Percentiles rank a stretch among this genome's conserved stretches.
phyloP scores from a whole-genome alignment of 1,284 basidiomycete genomes.

The Trichosporon faecale region DNA sequence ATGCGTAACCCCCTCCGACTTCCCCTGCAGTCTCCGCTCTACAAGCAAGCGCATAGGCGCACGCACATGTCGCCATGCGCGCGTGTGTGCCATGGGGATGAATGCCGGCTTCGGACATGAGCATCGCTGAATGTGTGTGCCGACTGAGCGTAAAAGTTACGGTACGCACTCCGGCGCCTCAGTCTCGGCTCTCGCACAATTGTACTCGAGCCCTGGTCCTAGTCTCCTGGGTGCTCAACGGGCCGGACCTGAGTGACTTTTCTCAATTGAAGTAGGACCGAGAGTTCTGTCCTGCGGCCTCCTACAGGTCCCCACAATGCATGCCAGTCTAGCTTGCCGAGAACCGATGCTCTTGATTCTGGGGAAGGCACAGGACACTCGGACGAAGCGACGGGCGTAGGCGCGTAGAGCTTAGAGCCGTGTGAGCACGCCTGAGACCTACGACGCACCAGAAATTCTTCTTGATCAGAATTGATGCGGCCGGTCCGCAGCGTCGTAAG shows the following conservation, averaged over 20 bases:
- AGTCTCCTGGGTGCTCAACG: background rate
- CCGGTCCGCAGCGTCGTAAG: background rate
- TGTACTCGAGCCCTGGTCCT: background rate
- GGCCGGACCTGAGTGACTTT: background rate
- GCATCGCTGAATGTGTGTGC: background rate
- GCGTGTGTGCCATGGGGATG: background rate
- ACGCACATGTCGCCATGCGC: no score
- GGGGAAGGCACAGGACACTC: background rate
- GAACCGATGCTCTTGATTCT: background rate
- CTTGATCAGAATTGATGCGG: background rate
- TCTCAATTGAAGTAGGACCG: background rate
- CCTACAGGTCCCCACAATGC: no score
- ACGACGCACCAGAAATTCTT: background rate
- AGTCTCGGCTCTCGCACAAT: background rate
- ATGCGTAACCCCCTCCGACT: background rate
- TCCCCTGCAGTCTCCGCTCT: background rate
- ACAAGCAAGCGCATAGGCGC: background rate
- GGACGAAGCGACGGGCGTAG: background rate
- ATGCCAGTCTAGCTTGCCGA: background rate
- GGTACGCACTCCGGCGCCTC: background rate
- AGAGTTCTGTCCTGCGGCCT: background rate
- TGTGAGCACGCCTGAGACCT: no score
- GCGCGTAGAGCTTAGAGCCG: no score
- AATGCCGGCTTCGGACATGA: background rate
- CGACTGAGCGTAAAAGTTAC: background rate